phyloP scores from a whole-genome alignment of 345 rosid species.

The Rhizophora apiculata region DNA sequence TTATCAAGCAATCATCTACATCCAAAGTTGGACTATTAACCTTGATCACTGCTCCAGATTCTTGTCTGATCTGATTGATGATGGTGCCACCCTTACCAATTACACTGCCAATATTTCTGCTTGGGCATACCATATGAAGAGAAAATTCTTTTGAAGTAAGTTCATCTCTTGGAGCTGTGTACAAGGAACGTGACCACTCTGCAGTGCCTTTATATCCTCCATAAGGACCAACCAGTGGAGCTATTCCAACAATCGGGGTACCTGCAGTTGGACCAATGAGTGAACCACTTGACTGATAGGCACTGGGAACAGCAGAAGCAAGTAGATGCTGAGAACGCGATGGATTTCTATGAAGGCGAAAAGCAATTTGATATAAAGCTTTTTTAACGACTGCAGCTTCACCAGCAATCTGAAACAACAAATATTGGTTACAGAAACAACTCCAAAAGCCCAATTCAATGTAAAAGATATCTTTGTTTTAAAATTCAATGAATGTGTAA shows the following conservation, averaged over 20 bases:
- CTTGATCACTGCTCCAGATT: constrained; percentile 74
- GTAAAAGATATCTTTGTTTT: background rate
- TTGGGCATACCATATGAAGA: constrained; percentile 74
- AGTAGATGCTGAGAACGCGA: constrained; percentile 82
- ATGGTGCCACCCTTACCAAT: constrained; percentile 93
- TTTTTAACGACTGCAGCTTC: constrained; percentile 74
- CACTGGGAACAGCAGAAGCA: constrained; percentile 55
- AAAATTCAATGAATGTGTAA: constrained; percentile 1
- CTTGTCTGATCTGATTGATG: constrained; percentile 92
- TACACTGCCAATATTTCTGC: constrained; percentile 80
- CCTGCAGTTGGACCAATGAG: constrained; percentile 57
- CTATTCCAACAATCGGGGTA: constrained; percentile 68
- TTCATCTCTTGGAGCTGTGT: constrained; percentile 82
- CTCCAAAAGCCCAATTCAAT: background rate
- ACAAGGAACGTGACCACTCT: constrained; percentile 77
- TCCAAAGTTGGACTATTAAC: constrained; percentile 83
- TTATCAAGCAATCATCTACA: constrained; percentile 87
- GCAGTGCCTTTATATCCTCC: constrained; percentile 79
- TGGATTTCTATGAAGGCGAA: constrained; percentile 88
- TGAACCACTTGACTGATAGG: constrained; percentile 53
- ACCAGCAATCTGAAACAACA: constrained; percentile 62
- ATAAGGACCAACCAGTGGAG: constrained; percentile 69
- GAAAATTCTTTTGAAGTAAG: constrained; percentile 66
- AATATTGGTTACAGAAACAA: background rate
- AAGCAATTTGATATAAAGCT: constrained; percentile 75